Conservation (phyloP, 768 basidiomycete species). For the Thelephora aurantiotincta region DNA sequence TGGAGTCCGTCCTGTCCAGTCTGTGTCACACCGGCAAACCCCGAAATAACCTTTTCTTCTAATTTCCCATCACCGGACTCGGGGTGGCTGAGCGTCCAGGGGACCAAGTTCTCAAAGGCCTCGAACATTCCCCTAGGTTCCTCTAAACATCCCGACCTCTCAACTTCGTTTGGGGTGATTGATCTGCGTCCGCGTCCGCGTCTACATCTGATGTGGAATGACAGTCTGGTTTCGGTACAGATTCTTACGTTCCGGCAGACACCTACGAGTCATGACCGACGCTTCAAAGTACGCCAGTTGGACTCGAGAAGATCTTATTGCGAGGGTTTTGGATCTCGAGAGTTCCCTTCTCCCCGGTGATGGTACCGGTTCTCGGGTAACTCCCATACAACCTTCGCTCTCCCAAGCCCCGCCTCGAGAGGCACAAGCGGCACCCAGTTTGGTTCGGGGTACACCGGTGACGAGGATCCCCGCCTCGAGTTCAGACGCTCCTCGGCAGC, state of each 20-base stretch:
- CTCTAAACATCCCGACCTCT: too few species aligned
- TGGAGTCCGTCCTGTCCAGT: too few species aligned
- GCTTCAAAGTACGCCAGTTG: conserved; percentile 34
- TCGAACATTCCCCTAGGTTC: too few species aligned
- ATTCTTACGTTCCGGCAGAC: conserved; percentile 15
- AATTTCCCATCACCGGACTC: too few species aligned
- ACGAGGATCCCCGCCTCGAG: conserved; percentile 11
- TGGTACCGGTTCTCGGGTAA: neutral
- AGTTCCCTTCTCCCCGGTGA: conserved; percentile 8
- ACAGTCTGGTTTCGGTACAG: conserved; percentile 21
- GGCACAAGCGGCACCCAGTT: too few species aligned
- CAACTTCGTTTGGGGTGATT: neutral
- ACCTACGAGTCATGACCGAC: conserved; percentile 20
- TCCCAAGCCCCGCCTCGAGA: too few species aligned
- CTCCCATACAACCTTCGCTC: neutral
- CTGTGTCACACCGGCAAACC: too few species aligned
- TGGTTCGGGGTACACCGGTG: neutral
- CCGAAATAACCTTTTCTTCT: too few species aligned
- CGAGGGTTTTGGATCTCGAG: conserved; percentile 46
- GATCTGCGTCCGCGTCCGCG: conserved; percentile 3
- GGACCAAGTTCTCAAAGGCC: too few species aligned
- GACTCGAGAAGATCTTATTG: conserved; percentile 59
- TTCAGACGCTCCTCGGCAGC: conserved; percentile 3
- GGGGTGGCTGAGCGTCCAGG: too few species aligned
- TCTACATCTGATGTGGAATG: conserved; percentile 9